These are phyloP conservation scores for Suaeda aralocaspica DNA, from an alignment of 148 eudicot species.

Conservation along the genomic window DNA sequence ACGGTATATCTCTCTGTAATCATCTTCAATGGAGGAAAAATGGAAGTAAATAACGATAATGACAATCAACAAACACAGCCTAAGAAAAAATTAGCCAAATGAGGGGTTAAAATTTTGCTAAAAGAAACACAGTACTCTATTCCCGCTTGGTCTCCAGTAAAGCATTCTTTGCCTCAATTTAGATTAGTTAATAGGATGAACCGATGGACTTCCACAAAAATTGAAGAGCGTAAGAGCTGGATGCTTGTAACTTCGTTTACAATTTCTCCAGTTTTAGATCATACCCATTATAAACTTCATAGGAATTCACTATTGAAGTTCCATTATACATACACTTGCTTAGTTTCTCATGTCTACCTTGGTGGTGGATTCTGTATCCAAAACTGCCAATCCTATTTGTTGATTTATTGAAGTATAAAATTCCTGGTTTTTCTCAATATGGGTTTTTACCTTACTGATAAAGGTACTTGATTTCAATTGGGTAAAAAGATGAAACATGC, in stretches of 20 bases:
- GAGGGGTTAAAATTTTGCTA: constrained; percentile 69
- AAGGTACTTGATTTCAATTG: no score
- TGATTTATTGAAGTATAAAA: no score
- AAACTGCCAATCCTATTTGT: constrained; percentile 24
- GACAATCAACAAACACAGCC: constrained; percentile 98
- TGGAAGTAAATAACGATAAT: constrained; percentile 78
- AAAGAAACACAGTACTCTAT: constrained; percentile 99
- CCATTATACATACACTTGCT: constrained; percentile 21
- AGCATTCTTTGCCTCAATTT: constrained; percentile 52
- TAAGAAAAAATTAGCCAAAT: constrained; percentile 70
- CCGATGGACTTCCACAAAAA: constrained; percentile 68
- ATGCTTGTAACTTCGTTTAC: constrained; percentile 74
- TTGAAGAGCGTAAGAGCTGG: constrained; percentile 67
- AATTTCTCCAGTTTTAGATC: constrained; percentile 74
- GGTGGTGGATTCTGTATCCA: constrained; percentile 5
- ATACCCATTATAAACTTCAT: constrained; percentile 83
- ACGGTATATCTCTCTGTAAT: no score
- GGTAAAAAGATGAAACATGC: neutral
- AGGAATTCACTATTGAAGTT: no score
- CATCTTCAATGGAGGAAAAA: no score
- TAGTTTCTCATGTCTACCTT: no score
- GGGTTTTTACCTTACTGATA: no score
- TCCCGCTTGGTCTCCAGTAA: constrained; percentile 77
- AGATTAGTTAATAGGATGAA: constrained; percentile 69
- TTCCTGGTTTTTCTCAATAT: no score